These are phyloP conservation scores for Simmondsia chinensis DNA, from an alignment of 148 eudicot species.

Conservation along the genomic window DNA sequence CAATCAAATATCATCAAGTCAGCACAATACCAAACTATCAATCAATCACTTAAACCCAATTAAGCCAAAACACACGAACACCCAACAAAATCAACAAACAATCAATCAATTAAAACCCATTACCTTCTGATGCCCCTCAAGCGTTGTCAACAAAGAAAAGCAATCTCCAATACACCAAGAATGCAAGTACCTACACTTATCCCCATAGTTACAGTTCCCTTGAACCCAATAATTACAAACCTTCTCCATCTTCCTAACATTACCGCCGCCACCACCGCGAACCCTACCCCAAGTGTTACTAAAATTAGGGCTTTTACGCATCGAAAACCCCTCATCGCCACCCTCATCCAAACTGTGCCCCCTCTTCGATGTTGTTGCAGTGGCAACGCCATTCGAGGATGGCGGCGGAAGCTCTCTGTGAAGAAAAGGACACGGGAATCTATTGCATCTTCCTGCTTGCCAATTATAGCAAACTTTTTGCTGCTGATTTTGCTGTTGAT, in stretches of 20 bases:
- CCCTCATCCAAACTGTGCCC: slow-evolving; percentile 39
- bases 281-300: slow-evolving; percentile 53
- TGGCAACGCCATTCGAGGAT: slow-evolving; percentile 21
- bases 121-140: slow-evolving; percentile 93
- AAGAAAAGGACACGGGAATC: slow-evolving; percentile 52
- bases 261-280: slow-evolving; percentile 16
- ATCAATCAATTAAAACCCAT: not conserved
- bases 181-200: slow-evolving; percentile 70
- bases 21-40: not conserved
- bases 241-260: slow-evolving; percentile 43
- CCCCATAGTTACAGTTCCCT: slow-evolving; percentile 71
- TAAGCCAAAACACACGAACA: slow-evolving; percentile 3
- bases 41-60: too few species aligned
- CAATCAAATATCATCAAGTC: too few species aligned
- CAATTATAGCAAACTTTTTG: slow-evolving; percentile 75
- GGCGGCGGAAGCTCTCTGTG: slow-evolving; percentile 59
- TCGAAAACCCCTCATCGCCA: slow-evolving; percentile 51
- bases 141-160: slow-evolving; percentile 59
- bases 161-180: slow-evolving; percentile 70
- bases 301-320: slow-evolving; percentile 52
- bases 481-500: slow-evolving; percentile 6
- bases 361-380: slow-evolving; percentile 35
- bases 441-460: slow-evolving; percentile 65
- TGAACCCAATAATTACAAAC: slow-evolving; percentile 79
- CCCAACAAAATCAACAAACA: not conserved